A percentile compares a stretch with the other conserved stretches of the same genome.
phyloP scores from a whole-genome alignment of 345 rosid genomes.

The Populus deltoides region DNA sequence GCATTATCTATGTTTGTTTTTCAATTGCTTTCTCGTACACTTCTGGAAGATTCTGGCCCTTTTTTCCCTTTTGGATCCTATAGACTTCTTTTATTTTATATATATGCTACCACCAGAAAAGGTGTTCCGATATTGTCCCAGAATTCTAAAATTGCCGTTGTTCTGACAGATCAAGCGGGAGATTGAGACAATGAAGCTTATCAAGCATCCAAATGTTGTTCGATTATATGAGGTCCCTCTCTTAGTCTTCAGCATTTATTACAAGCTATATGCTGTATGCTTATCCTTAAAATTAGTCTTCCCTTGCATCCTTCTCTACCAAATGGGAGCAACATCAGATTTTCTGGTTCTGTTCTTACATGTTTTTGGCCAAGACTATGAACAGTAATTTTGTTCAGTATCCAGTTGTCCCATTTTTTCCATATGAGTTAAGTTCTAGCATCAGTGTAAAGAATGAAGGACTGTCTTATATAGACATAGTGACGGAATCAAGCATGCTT shows the following conservation, averaged over 20 bases:
- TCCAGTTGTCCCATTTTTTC: neutral
- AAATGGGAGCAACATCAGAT: neutral
- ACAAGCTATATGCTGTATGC: neutral
- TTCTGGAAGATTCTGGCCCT: neutral
- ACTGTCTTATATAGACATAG: neutral
- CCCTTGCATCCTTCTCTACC: neutral
- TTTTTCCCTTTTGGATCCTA: neutral
- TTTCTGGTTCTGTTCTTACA: neutral
- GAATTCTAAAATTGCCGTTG: conserved; percentile 18
- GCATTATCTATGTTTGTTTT: neutral
- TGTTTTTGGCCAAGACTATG: neutral
- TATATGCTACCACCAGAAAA: neutral
- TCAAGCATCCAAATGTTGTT: conserved; percentile 95
- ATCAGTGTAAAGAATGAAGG: neutral
- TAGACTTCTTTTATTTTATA: neutral
- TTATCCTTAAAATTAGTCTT: neutral
- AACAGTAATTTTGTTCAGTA: neutral
- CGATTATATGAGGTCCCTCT: conserved; percentile 65
- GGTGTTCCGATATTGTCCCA: neutral
- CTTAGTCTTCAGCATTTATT: conserved; percentile 17
- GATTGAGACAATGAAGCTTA: conserved; percentile 84
- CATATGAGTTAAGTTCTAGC: neutral
- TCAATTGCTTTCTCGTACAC: neutral
- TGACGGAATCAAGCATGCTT: neutral
- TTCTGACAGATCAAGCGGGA: conserved; percentile 77